Evolutionary conservation across 2,329 filamentous ascomycete species (phyloP).

Genomic region (Erysiphe pulchra): DNA sequence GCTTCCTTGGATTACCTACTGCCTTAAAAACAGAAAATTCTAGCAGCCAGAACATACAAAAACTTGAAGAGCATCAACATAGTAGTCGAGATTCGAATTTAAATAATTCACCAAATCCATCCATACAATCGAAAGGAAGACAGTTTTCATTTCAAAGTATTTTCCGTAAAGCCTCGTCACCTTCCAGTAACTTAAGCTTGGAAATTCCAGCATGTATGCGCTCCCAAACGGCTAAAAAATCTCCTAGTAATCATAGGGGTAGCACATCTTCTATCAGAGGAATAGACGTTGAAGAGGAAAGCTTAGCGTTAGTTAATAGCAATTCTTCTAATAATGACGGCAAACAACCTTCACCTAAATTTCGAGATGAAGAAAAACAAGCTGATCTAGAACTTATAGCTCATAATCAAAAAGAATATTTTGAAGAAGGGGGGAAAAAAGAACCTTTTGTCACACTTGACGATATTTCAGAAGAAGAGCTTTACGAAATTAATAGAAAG

Average conservation of each 20-base stretch:
- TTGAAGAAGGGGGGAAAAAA: neutral
- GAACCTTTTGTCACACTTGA: neutral
- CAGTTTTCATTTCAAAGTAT: conserved; percentile 88
- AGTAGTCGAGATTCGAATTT: conserved; percentile 6
- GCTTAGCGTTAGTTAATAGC: conserved; percentile 57
- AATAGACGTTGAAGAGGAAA: conserved; percentile 52
- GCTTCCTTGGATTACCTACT: conserved; percentile 22
- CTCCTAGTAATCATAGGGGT: conserved; percentile 17
- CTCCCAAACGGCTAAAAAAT: conserved; percentile 15
- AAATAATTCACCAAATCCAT: conserved; percentile 23
- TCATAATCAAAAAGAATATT: neutral
- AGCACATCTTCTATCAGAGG: conserved; percentile 18
- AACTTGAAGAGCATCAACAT: conserved; percentile 3
- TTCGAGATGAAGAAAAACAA: neutral
- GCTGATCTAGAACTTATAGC: neutral
- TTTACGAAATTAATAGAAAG: neutral
- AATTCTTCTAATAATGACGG: conserved; percentile 17
- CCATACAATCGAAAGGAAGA: conserved; percentile 34
- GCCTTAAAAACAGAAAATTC: conserved; percentile 20
- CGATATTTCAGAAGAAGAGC: neutral
- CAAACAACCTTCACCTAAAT: neutral
- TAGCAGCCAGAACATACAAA: conserved; percentile 19
- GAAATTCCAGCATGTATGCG: conserved; percentile 3
- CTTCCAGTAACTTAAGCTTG: conserved; percentile 1
- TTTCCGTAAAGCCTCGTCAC: conserved; percentile 20